Conservation (phyloP, 2,329 filamentous ascomycete species). For the Tolypocladium tundrense region DNA sequence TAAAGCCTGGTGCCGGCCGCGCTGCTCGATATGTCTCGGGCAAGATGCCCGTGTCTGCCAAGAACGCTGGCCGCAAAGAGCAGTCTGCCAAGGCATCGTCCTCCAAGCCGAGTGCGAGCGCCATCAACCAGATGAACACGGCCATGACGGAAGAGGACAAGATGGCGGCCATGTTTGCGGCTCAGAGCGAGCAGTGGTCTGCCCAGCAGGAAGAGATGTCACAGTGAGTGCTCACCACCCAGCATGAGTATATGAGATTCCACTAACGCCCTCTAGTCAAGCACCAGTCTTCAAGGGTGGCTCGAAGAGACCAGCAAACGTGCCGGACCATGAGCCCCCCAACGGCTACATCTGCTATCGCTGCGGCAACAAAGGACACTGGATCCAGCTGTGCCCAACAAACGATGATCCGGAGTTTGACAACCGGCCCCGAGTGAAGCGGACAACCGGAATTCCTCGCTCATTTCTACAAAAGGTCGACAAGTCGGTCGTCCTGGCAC, state of each 20-base stretch:
- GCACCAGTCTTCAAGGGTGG: conserved; percentile 50
- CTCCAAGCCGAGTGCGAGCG: conserved; percentile 45
- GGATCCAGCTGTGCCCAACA: conserved; percentile 97
- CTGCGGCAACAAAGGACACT: conserved; percentile 96
- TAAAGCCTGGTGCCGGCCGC: conserved; percentile 75
- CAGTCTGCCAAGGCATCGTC: conserved; percentile 46
- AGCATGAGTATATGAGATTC: conserved; percentile 4
- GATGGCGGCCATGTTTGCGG: conserved; percentile 83
- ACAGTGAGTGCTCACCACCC: conserved; percentile 41
- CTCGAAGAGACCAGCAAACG: conserved; percentile 58
- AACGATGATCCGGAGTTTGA: conserved; percentile 97
- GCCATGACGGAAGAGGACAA: conserved; percentile 90
- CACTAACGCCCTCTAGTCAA: conserved; percentile 39
- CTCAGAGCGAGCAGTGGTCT: conserved; percentile 85
- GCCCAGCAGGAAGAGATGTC: conserved; percentile 90
- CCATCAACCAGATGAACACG: conserved; percentile 57
- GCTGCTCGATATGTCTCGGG: conserved; percentile 93
- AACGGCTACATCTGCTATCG: conserved; percentile 94
- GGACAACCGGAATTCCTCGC: conserved; percentile 91
- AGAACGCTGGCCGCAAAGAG: conserved; percentile 63
- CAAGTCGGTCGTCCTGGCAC: conserved; percentile 66
- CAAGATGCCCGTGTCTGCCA: conserved; percentile 84
- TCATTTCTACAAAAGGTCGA: conserved; percentile 95
- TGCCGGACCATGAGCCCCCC: conserved; percentile 87
- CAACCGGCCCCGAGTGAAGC: conserved; percentile 84